These are phyloP conservation scores for Mortierella sp. DNA, from an alignment of 371 early-diverging fungal genomes.

Conservation along the genomic window DNA sequence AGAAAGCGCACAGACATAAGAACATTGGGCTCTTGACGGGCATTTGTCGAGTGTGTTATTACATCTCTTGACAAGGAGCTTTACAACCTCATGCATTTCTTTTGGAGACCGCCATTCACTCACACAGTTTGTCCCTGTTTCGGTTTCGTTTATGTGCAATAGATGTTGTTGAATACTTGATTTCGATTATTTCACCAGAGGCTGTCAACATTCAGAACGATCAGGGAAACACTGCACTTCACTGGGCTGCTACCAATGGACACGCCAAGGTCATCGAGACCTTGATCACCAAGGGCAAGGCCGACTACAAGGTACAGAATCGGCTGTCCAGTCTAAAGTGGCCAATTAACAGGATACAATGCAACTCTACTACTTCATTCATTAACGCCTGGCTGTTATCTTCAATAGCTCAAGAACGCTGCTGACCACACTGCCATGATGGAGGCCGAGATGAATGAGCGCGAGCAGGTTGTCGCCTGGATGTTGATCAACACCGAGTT, in stretches of 20 bases:
- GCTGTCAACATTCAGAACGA: conserved; percentile 73
- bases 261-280: conserved; percentile 74
- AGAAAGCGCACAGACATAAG: too few species aligned
- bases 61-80: neutral
- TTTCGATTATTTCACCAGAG: conserved; percentile 41
- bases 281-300: conserved; percentile 70
- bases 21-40: too few species aligned
- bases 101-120: neutral
- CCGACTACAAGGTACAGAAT: conserved; percentile 71
- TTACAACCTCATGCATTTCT: neutral
- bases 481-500: conserved; percentile 69
- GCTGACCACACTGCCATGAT: conserved; percentile 71
- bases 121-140: neutral
- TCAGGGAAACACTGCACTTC: conserved; percentile 87
- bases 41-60: neutral
- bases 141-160: neutral
- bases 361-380: neutral
- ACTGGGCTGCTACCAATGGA: conserved; percentile 93
- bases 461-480: conserved; percentile 76
- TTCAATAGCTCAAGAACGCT: conserved; percentile 70
- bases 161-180: conserved; percentile 58
- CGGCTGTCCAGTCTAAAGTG: neutral
- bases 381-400: neutral
- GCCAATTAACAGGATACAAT: neutral
- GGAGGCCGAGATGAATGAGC: conserved; percentile 76